Percentiles rank a stretch among this genome's conserved stretches.
These are phyloP conservation scores for Colletotrichum tanaceti DNA, from an alignment of 2,329 filamentous ascomycete genomes.

Conservation along the genomic window DNA sequence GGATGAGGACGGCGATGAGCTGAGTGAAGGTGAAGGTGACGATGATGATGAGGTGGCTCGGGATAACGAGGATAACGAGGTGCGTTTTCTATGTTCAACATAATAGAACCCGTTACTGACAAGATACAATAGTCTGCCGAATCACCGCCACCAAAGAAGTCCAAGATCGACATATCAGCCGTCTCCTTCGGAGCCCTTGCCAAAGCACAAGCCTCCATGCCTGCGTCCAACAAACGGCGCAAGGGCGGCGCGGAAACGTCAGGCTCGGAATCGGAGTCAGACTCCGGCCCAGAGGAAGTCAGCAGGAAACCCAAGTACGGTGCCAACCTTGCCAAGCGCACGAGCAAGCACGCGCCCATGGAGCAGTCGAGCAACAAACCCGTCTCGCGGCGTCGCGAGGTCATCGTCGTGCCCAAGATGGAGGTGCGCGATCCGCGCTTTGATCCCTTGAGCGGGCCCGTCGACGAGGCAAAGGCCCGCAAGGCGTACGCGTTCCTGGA, in stretches of 20 bases:
- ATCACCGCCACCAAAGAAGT: conserved; percentile 39
- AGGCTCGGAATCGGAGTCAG: conserved; percentile 45
- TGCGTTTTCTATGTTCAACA: background rate
- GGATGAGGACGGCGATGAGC: conserved; percentile 17
- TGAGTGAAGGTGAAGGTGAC: conserved; percentile 39
- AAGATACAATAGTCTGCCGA: conserved; percentile 45
- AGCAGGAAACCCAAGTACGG: conserved; percentile 43
- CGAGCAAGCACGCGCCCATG: conserved; percentile 89
- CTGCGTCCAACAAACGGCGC: conserved; percentile 48
- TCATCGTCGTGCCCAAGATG: conserved; percentile 72
- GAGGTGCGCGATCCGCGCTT: conserved; percentile 86
- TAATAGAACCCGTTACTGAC: conserved; percentile 33
- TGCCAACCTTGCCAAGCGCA: conserved; percentile 54
- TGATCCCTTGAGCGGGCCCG: conserved; percentile 67
- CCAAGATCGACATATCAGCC: conserved; percentile 61
- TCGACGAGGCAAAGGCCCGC: conserved; percentile 69
- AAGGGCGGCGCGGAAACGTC: conserved; percentile 46
- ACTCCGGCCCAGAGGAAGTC: conserved; percentile 48
- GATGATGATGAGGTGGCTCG: conserved; percentile 51
- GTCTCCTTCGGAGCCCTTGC: conserved; percentile 93
- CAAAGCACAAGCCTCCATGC: conserved; percentile 81
- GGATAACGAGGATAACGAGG: conserved; percentile 48
- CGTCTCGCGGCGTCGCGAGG: conserved; percentile 82
- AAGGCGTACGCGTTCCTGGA: conserved; percentile 89
- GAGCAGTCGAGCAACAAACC: conserved; percentile 85